Evolutionary conservation across 352 stramenopile species (phyloP).

Genomic region (Pythium aristosporum): DNA sequence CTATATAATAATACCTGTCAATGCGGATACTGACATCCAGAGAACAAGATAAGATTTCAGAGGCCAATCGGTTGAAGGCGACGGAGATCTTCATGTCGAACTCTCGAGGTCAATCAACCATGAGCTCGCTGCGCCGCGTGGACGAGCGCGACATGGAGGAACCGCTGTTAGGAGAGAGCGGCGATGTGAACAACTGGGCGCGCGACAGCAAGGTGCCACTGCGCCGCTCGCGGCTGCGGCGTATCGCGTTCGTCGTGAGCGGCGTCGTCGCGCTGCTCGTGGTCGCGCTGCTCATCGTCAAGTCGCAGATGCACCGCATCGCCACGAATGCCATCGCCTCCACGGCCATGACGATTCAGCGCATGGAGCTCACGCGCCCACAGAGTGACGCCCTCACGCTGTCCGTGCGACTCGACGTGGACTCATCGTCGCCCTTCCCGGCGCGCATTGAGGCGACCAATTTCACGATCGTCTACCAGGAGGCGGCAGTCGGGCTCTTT

Average conservation of each 20-base stretch:
- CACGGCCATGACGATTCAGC: conserved; percentile 55
- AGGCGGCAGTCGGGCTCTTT: conserved; percentile 44
- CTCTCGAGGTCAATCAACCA: background rate
- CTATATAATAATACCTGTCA: background rate
- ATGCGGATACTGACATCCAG: background rate
- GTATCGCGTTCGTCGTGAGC: conserved; percentile 7
- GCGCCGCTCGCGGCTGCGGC: conserved; percentile 10
- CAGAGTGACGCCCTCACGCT: conserved; percentile 35
- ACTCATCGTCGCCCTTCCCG: conserved; percentile 50
- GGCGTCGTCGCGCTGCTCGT: conserved; percentile 26
- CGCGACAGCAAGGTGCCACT: background rate
- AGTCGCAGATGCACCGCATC: conserved; percentile 55
- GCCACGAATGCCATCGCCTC: conserved; percentile 55
- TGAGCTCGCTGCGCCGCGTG: conserved; percentile 14
- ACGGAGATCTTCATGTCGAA: background rate
- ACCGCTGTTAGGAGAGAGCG: conserved; percentile 11
- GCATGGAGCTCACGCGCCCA: conserved; percentile 59
- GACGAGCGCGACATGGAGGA: conserved; percentile 23
- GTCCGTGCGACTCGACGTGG: conserved; percentile 48
- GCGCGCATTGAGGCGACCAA: conserved; percentile 43
- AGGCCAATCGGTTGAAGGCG: conserved; percentile 21
- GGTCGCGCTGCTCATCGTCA: conserved; percentile 36
- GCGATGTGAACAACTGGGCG: background rate
- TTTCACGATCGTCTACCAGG: conserved; percentile 52
- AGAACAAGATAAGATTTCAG: conserved; percentile 11